Conservation (phyloP, 176 grass and related monocot genomes). For the Eremochloa ophiuroides region DNA sequence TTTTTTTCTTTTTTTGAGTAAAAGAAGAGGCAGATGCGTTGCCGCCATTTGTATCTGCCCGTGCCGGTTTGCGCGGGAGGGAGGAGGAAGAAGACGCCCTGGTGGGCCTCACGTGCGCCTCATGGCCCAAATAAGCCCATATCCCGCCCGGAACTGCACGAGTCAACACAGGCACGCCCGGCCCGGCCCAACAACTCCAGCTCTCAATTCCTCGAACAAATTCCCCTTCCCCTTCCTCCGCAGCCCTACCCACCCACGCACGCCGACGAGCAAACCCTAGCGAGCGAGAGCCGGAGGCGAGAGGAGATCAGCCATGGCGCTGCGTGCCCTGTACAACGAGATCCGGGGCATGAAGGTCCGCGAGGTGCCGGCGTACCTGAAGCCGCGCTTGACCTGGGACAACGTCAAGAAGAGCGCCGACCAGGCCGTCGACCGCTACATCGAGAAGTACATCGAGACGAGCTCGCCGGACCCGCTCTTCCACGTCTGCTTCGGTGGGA, state of each 20-base stretch:
- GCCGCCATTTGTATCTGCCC: not conserved
- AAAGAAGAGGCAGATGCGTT: not conserved
- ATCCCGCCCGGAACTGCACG: not conserved
- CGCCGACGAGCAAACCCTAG: slow-evolving; percentile 48
- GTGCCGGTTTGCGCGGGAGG: not conserved
- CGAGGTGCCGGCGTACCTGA: slow-evolving; percentile 58
- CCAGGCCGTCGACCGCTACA: slow-evolving; percentile 83
- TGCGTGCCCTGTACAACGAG: slow-evolving; percentile 75
- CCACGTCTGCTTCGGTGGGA: slow-evolving; percentile 74
- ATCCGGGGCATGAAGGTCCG: slow-evolving; percentile 75
- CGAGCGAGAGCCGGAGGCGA: not conserved
- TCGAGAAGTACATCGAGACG: slow-evolving; percentile 98
- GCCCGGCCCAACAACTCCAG: not conserved
- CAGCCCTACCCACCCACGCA: slow-evolving; percentile 13
- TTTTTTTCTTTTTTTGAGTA: no score
- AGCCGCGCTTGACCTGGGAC: slow-evolving; percentile 66
- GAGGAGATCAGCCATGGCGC: slow-evolving; percentile 41
- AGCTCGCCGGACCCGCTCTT: slow-evolving; percentile 57
- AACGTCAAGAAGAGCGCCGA: slow-evolving; percentile 72
- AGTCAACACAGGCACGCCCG: not conserved
- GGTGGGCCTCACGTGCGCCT: not conserved
- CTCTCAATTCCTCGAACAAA: slow-evolving; percentile 1
- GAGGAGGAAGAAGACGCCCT: not conserved
- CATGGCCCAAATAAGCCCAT: not conserved
- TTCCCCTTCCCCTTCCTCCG: not conserved